phyloP scores from a whole-genome alignment of 495 filamentous ascomycete species.

The Penicillium dipodomyicola region DNA sequence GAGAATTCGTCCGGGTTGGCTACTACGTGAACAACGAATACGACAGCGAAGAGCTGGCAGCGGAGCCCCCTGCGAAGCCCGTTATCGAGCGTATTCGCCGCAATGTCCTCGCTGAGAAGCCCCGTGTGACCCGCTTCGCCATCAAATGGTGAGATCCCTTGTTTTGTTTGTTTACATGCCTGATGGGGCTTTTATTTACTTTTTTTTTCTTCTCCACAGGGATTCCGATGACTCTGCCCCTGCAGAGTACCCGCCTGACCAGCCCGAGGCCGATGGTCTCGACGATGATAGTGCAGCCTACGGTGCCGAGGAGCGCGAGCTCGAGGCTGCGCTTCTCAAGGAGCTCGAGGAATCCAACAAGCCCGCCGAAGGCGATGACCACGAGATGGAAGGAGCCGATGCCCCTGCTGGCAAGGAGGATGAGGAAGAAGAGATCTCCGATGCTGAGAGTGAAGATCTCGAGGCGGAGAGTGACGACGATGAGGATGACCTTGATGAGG shows the following conservation, averaged over 20 bases:
- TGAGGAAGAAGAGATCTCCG: slow-evolving; percentile 73
- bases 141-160: slow-evolving; percentile 82
- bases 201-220: slow-evolving; percentile 49
- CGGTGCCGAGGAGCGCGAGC: slow-evolving; percentile 69
- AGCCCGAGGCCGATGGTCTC: slow-evolving; percentile 86
- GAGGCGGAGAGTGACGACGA: slow-evolving; percentile 90
- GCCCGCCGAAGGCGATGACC: slow-evolving; percentile 58
- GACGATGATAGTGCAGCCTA: slow-evolving; percentile 84
- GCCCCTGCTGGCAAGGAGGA: slow-evolving; percentile 53
- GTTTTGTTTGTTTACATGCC: neutral
- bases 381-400: slow-evolving; percentile 79
- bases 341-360: slow-evolving; percentile 60
- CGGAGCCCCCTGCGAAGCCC: slow-evolving; percentile 86
- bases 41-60: slow-evolving; percentile 80
- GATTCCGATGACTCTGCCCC: slow-evolving; percentile 95
- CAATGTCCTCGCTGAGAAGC: slow-evolving; percentile 95
- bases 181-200: slow-evolving; percentile 7
- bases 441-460: slow-evolving; percentile 93
- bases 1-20: slow-evolving; percentile 96
- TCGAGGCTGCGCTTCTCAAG: slow-evolving; percentile 52
- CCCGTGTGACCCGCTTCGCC: slow-evolving; percentile 93
- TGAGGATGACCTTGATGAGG: slow-evolving; percentile 78
- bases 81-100: slow-evolving; percentile 86
- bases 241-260: slow-evolving; percentile 92
- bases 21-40: slow-evolving; percentile 99